These are phyloP conservation scores for Daldinia decipiens DNA, from an alignment of 495 filamentous ascomycete genomes.

Conservation along the genomic window DNA sequence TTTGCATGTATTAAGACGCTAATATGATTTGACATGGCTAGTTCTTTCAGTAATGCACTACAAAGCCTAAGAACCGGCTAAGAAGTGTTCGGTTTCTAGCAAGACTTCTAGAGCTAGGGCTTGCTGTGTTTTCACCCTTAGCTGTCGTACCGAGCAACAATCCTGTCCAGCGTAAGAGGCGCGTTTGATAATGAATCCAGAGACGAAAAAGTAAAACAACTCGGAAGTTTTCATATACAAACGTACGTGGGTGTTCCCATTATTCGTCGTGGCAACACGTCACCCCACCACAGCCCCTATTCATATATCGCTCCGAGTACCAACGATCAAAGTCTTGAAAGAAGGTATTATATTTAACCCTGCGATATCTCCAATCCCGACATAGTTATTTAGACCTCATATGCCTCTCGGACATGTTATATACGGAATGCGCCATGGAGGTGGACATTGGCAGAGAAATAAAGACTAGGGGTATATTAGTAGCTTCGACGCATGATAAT, in stretches of 20 bases:
- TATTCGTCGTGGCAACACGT: not conserved
- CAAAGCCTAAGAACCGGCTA: not conserved
- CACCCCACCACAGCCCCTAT: slow-evolving; percentile 5
- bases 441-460: not conserved
- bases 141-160: not conserved
- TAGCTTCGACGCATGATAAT: not conserved
- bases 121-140: not conserved
- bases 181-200: too few relatives aligned
- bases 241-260: not conserved
- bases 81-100: not conserved
- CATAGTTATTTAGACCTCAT: not conserved
- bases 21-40: not conserved
- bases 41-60: not conserved
- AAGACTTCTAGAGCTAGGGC: not conserved
- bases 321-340: not conserved
- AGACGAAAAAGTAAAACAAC: not conserved
- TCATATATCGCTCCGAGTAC: not conserved
- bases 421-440: not conserved
- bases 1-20: not conserved
- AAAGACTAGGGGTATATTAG: not conserved
- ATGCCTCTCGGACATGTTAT: not conserved
- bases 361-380: not conserved
- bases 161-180: too few relatives aligned
- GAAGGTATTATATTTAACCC: not conserved
- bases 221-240: not conserved